These are phyloP conservation scores for Trypethelium eluteriae DNA, from an alignment of 495 filamentous ascomycete species.

Conservation along the genomic window DNA sequence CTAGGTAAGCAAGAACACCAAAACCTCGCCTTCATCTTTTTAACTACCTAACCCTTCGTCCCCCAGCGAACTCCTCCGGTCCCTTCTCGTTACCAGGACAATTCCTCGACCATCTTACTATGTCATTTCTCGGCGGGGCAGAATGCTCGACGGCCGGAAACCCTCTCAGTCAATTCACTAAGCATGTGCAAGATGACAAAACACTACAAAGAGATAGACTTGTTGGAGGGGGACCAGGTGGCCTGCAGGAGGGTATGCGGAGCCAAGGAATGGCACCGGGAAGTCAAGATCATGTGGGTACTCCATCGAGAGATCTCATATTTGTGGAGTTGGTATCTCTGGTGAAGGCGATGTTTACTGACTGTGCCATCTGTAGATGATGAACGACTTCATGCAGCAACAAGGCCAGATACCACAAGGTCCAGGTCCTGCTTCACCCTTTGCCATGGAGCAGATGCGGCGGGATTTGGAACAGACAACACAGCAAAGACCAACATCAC, in stretches of 20 bases:
- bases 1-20: background rate
- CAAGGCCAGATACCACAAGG: conserved; percentile 50
- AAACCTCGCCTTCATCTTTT: background rate
- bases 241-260: conserved; percentile 58
- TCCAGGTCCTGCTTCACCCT: conserved; percentile 41
- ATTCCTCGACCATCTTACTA: conserved; percentile 13
- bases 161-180: conserved; percentile 91
- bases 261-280: conserved; percentile 49
- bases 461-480: conserved; percentile 51
- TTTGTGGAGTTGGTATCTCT: background rate
- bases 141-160: conserved; percentile 97
- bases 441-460: conserved; percentile 65
- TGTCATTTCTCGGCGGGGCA: conserved; percentile 87
- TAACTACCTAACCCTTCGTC: background rate
- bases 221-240: conserved; percentile 58
- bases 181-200: conserved; percentile 91
- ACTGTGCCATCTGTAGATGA: conserved; percentile 52
- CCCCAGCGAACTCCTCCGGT: background rate
- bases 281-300: conserved; percentile 53
- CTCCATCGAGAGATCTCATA: background rate
- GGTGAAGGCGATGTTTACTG: background rate
- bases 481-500: conserved; percentile 46
- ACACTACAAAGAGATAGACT: conserved; percentile 84
- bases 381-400: conserved; percentile 86
- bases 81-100: background rate